Evolutionary conservation across 2,329 filamentous ascomycete species (phyloP), one percentile per base, ranked within the genome.

Genomic region (Leptodontidium sp.): DNA sequence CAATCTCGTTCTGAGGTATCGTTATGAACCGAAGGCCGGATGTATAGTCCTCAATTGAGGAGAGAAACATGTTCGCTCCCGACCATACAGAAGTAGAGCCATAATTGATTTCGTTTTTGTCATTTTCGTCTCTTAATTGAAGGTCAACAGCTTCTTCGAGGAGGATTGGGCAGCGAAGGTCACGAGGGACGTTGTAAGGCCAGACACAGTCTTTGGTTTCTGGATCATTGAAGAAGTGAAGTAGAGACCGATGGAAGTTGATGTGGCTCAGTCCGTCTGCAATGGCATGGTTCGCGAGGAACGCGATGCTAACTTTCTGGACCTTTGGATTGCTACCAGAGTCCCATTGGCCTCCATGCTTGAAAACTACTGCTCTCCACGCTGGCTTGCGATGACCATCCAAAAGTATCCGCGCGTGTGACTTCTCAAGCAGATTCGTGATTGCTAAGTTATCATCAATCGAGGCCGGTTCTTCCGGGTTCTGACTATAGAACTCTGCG

Each of bases 241-340:
- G 43, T 17, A 61, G 14, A 35, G 58, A 47, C 26, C 58, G 58
- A 49, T 61, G 58, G 40, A 61, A 49, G 40, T 47, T 61, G 14
- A 61, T 24, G 24, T 49, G 58, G 26, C 58, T 61, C 40, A 61
- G 17, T 15, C 58, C 40, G 11, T 61, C 58, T 14, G 58, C 58
- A 61, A 49, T 49, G 11, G 58, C 58, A 49, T 61, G 58, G 26
- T 61, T 49, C 12, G 43, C 40, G 7, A 61, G 40, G 21, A 49
- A 61, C 7, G 58, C 40, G 32, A 61, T 61, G 45, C 58, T 61
- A 26, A 61, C 26, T 61, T 49, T 47, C 26, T 61, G 58, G 14
- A 32, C 24, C 17, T 49, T 11, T 47, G 40, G 11, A 12, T 4
- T 47, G 21, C 7, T 32, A 3, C 40, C 40, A 29, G 58, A 61